A percentile compares a stretch with the other conserved stretches of the same genome.
Evolutionary conservation across 2,329 filamentous ascomycete species (phyloP).

Genomic region (Pseudocercospora macadamiae): DNA sequence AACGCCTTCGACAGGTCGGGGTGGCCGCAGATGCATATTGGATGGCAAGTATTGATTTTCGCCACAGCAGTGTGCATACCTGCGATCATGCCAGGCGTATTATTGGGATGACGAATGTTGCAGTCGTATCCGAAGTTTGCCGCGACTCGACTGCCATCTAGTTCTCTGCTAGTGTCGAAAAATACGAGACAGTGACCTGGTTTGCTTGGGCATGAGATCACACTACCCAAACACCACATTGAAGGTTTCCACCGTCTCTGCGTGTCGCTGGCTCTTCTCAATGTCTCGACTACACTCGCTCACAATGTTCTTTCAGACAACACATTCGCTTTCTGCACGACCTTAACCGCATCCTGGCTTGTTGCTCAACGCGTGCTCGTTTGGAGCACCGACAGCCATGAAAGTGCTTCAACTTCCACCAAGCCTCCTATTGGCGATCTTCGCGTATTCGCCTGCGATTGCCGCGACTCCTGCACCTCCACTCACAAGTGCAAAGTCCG

Average conservation of each 20-base stretch:
- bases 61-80: too few relatives aligned
- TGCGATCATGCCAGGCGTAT: too few relatives aligned
- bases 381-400: background rate
- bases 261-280: background rate
- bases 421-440: conserved; percentile 16
- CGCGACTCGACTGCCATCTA: conserved; percentile 1
- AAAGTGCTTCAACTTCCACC: conserved; percentile 22
- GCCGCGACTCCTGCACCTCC: background rate
- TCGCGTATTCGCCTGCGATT: conserved; percentile 10
- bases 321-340: conserved; percentile 1
- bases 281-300: background rate
- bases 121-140: background rate
- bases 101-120: background rate
- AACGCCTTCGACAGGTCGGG: too few relatives aligned
- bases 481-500: background rate
- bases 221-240: background rate
- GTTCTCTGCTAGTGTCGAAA: conserved; percentile 1
- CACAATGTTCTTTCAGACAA: background rate
- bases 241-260: background rate
- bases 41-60: background rate
- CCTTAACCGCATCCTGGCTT: background rate
- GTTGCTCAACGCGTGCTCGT: background rate
- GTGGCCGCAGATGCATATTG: background rate
- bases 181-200: background rate
- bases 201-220: conserved; percentile 3